These are phyloP conservation scores for Thermochaetoides dissita DNA, from an alignment of 2,329 filamentous ascomycete genomes.

Conservation along the genomic window DNA sequence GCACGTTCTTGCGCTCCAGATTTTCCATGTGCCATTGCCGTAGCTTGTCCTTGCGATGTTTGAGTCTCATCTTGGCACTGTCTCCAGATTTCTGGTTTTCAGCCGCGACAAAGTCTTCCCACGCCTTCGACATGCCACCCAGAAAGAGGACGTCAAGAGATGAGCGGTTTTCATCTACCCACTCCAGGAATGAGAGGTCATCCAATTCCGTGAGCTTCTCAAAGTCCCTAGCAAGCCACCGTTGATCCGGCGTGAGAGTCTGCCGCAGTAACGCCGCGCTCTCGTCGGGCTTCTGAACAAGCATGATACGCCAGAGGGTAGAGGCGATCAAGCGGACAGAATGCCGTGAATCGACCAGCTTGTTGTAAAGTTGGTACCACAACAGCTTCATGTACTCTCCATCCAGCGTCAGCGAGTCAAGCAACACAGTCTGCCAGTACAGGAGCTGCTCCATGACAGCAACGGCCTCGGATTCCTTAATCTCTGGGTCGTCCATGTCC, in stretches of 20 bases:
- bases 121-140: slow-evolving; percentile 62
- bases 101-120: slow-evolving; percentile 72
- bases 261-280: slow-evolving; percentile 60
- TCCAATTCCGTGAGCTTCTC: slow-evolving; percentile 76
- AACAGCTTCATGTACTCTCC: slow-evolving; percentile 73
- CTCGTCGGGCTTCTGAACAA: slow-evolving; percentile 85
- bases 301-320: slow-evolving; percentile 76
- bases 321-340: slow-evolving; percentile 62
- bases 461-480: slow-evolving; percentile 46
- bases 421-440: slow-evolving; percentile 89
- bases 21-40: slow-evolving; percentile 66
- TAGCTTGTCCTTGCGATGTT: slow-evolving; percentile 68
- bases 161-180: slow-evolving; percentile 70
- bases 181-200: slow-evolving; percentile 72
- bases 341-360: slow-evolving; percentile 58
- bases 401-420: slow-evolving; percentile 63
- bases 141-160: slow-evolving; percentile 75
- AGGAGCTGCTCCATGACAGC: slow-evolving; percentile 71
- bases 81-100: slow-evolving; percentile 75
- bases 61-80: slow-evolving; percentile 53
- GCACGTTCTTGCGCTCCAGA: slow-evolving; percentile 52
- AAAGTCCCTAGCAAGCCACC: slow-evolving; percentile 60
- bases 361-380: slow-evolving; percentile 86
- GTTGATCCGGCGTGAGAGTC: slow-evolving; percentile 55
- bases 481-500: slow-evolving; percentile 57